A percentile compares a stretch with the other conserved stretches of the same genome.
Evolutionary conservation across 78 protist species (phyloP).

Genomic region (Cavenderia fasciculata): DNA sequence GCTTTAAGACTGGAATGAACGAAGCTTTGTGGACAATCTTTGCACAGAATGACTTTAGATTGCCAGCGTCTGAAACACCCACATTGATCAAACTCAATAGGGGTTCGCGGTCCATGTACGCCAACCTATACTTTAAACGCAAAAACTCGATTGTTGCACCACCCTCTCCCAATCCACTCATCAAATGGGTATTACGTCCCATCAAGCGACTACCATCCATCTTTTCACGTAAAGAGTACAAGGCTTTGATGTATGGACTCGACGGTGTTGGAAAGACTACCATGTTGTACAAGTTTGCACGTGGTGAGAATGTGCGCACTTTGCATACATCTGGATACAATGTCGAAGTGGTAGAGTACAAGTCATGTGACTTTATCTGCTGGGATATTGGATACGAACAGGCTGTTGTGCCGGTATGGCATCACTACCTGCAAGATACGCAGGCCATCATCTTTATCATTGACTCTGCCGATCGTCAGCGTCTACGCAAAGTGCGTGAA

Average conservation of each 20-base stretch:
- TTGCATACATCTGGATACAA: slow-evolving; percentile 90
- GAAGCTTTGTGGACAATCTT: slow-evolving; percentile 54
- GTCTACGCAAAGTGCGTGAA: slow-evolving; percentile 79
- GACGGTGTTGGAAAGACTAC: slow-evolving; percentile 94
- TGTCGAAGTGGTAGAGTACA: slow-evolving; percentile 82
- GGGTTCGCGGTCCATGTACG: slow-evolving; percentile 46
- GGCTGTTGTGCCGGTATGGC: slow-evolving; percentile 69
- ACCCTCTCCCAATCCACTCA: slow-evolving; percentile 46
- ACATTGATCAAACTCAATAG: slow-evolving; percentile 25
- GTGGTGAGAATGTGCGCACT: slow-evolving; percentile 84
- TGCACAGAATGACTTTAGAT: slow-evolving; percentile 37
- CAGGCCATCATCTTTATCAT: slow-evolving; percentile 93
- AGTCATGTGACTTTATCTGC: slow-evolving; percentile 72
- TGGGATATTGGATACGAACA: slow-evolving; percentile 65
- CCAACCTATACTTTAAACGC: slow-evolving; percentile 46
- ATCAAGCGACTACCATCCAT: slow-evolving; percentile 29
- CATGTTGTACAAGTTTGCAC: slow-evolving; percentile 84
- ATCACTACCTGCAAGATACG: slow-evolving; percentile 71
- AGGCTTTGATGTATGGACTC: slow-evolving; percentile 95
- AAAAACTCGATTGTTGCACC: slow-evolving; percentile 1
- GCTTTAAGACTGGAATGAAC: slow-evolving; percentile 56
- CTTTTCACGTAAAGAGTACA: slow-evolving; percentile 87
- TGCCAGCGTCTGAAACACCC: slow-evolving; percentile 4
- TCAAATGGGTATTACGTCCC: slow-evolving; percentile 26
- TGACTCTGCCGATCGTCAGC: slow-evolving; percentile 89